Base-by-base conservation (phyloP, 2,329 filamentous ascomycete species). In the Fusarium ramigenum region DNA sequence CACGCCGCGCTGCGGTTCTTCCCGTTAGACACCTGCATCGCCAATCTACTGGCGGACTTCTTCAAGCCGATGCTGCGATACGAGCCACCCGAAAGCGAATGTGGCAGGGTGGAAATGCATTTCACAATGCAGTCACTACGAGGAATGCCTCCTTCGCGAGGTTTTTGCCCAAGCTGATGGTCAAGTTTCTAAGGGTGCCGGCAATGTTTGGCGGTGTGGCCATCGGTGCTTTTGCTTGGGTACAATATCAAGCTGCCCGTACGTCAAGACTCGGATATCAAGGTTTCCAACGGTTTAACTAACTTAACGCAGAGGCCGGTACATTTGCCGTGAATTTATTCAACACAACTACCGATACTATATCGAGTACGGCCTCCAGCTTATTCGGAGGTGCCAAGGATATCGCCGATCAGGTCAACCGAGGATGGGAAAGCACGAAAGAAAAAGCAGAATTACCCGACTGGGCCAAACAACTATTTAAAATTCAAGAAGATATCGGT, bases 191-290 rank as follows among this genome's bases (percentile, higher is more conserved):
- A 40, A 91, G 95, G 63, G 87, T 97, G 61, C 96, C 96, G 25
- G 96, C 96, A 65, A 92, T 98, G 85, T 95, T 97, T 78, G 96
- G 96, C 46, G 95, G 94, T 46, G 89, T 95, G 52, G 93, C 95
- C 79, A 89, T 99, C 74, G 95, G 94, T 19, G 93, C 93, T 6
- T 85, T 97, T 66, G 95, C 95, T 32, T 99, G 97, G 88, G 85
- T 99, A 54, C 96, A 99, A 81, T 98, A 99, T 81, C 96, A 99
- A 83, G 96, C 96, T 72, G 91, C 92, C 63, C 93, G 93, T 95
- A 88, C 72, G 93, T 88, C 50, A 21, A 25, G 23, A 54, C 11
- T 44, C 19, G 15, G 50, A 60, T 16, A 15, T 15, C 25, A 37
- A 42, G 12, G 1, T n/a, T 19, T 69, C 46, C 16, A 49, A 44